phyloP scores from a whole-genome alignment of 2,329 filamentous ascomycete genomes.

The Fusarium sublunatum region DNA sequence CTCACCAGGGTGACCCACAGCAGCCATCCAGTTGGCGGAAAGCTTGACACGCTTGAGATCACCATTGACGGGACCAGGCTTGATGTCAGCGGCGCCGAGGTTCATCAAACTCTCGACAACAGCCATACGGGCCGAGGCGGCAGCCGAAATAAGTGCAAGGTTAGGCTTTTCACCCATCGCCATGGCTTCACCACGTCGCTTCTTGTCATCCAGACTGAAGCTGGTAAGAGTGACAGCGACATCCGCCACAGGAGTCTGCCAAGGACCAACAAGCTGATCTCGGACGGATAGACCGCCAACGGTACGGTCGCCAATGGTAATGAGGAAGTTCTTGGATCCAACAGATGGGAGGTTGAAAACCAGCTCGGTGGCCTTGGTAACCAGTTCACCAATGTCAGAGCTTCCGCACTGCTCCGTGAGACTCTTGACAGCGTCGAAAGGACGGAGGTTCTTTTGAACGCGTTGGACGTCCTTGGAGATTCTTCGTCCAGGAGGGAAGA shows the following conservation, averaged over 20 bases:
- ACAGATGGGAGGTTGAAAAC: constrained; percentile 89
- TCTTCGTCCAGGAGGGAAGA: constrained; percentile 76
- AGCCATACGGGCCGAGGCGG: constrained; percentile 94
- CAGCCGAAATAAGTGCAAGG: constrained; percentile 87
- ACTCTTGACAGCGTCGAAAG: constrained; percentile 75
- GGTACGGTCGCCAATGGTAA: constrained; percentile 93
- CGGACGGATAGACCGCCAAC: constrained; percentile 89
- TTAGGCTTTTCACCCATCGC: constrained; percentile 94
- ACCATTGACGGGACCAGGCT: constrained; percentile 58
- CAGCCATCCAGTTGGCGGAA: constrained; percentile 99
- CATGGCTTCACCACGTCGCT: constrained; percentile 93
- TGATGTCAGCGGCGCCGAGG: constrained; percentile 79
- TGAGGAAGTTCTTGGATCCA: constrained; percentile 96
- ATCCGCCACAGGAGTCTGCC: constrained; percentile 94
- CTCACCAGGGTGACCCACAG: constrained; percentile 92
- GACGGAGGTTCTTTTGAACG: constrained; percentile 65
- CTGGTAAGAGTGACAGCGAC: constrained; percentile 92
- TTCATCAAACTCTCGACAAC: constrained; percentile 95
- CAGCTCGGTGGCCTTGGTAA: constrained; percentile 74
- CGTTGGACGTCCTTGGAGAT: constrained; percentile 45
- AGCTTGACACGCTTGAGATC: constrained; percentile 84
- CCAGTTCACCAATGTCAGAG: constrained; percentile 52
- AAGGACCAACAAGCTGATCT: constrained; percentile 96
- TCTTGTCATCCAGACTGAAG: constrained; percentile 72
- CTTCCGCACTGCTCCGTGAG: constrained; percentile 73